Conservation (phyloP, 176 grass and related monocot genomes). For the Cenchrus americanus region DNA sequence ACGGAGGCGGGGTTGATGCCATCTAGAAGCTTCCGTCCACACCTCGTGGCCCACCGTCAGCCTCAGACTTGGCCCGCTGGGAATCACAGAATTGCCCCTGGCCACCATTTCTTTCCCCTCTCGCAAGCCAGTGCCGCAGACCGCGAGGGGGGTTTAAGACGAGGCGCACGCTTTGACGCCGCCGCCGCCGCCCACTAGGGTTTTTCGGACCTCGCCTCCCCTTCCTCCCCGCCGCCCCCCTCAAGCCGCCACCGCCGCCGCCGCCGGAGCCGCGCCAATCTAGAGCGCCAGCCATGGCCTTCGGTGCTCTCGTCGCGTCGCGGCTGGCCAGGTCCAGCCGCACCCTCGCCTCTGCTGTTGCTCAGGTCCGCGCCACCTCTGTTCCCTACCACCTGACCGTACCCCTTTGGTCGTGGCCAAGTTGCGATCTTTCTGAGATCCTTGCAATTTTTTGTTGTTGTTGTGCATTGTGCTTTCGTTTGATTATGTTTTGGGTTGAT, state of each 20-base stretch:
- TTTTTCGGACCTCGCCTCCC: slow-evolving; percentile 47
- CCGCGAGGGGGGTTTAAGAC: slow-evolving; percentile 54
- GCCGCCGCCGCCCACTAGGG: slow-evolving; percentile 54
- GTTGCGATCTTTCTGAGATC: background rate
- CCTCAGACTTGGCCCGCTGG: background rate
- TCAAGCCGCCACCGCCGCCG: background rate
- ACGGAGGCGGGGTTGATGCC: background rate
- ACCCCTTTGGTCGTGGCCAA: background rate
- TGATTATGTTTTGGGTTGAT: background rate
- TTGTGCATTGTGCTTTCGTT: background rate
- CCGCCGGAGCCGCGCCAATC: slow-evolving; percentile 20
- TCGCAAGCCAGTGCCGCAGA: slow-evolving; percentile 47
- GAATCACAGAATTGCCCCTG: slow-evolving; percentile 46
- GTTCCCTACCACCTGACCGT: background rate
- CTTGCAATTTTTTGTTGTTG: background rate
- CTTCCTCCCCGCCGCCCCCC: background rate
- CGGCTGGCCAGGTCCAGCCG: slow-evolving; percentile 66
- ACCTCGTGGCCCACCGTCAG: slow-evolving; percentile 37
- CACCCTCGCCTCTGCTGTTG: slow-evolving; percentile 48
- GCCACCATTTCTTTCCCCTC: slow-evolving; percentile 63
- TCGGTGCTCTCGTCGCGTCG: slow-evolving; percentile 72
- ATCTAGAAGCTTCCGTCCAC: slow-evolving; percentile 34
- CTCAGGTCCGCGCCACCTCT: slow-evolving; percentile 62
- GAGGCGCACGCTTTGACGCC: background rate
- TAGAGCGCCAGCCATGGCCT: slow-evolving; percentile 53